Evolutionary conservation across 2,329 filamentous ascomycete genomes (phyloP).

Genomic region (Podosphaera xanthii): DNA sequence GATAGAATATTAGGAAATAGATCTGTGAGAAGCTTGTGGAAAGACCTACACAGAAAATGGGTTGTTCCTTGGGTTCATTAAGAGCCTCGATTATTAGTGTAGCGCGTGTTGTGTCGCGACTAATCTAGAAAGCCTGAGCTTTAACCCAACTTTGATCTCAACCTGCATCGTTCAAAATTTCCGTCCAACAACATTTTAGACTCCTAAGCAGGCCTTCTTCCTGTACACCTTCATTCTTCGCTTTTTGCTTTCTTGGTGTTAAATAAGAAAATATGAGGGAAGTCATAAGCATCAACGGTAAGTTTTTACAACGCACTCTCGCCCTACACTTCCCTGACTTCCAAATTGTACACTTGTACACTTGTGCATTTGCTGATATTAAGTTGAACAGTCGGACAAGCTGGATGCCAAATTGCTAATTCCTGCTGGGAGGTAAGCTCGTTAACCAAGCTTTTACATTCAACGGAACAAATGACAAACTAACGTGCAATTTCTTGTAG

Average conservation of each 20-base stretch:
- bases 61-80: background rate
- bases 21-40: background rate
- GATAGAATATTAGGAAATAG: background rate
- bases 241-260: conserved; percentile 3
- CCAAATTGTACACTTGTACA: conserved; percentile 9
- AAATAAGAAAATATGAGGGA: conserved; percentile 61
- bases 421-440: conserved; percentile 97
- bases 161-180: background rate
- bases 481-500: conserved; percentile 25
- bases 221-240: conserved; percentile 7
- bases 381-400: conserved; percentile 66
- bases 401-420: conserved; percentile 99
- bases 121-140: background rate
- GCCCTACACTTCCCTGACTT: conserved; percentile 18
- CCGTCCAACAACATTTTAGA: background rate
- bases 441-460: conserved; percentile 2
- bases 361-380: conserved; percentile 4
- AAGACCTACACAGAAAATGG: background rate
- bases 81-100: background rate
- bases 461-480: conserved; percentile 9
- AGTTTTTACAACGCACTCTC: conserved; percentile 16
- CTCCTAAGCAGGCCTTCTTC: conserved; percentile 1
- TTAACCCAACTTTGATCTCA: background rate
- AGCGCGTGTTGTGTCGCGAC: background rate
- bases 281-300: conserved; percentile 98